Evolutionary conservation across 805 yeast species (phyloP).

Genomic region (Wickerhamiella parazyma): DNA sequence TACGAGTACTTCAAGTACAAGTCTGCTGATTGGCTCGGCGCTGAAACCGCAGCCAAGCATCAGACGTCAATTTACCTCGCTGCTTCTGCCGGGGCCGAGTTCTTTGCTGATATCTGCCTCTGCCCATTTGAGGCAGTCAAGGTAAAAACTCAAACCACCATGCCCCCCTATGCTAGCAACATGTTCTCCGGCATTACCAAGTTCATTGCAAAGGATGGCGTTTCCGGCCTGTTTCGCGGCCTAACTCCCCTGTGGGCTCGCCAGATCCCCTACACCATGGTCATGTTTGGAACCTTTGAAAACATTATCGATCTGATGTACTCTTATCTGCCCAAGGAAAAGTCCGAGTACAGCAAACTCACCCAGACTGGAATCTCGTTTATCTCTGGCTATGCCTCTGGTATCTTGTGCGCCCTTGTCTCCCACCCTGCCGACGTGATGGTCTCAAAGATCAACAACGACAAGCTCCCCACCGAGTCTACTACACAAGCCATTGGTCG

Average conservation of each 20-base stretch:
- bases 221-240: conserved; percentile 73
- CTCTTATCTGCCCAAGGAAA: conserved; percentile 54
- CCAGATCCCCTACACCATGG: conserved; percentile 98
- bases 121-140: conserved; percentile 95
- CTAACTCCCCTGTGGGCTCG: conserved; percentile 87
- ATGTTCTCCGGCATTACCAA: conserved; percentile 55
- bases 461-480: conserved; percentile 49
- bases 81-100: conserved; percentile 90
- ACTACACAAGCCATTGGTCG: conserved; percentile 53
- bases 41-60: conserved; percentile 43
- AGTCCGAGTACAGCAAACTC: conserved; percentile 50
- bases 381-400: conserved; percentile 92
- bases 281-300: conserved; percentile 89
- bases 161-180: conserved; percentile 66
- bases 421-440: conserved; percentile 99
- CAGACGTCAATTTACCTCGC: conserved; percentile 63
- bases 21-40: conserved; percentile 56
- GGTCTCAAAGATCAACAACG: conserved; percentile 85
- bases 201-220: conserved; percentile 54
- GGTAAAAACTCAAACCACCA: conserved; percentile 83
- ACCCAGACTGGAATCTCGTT: conserved; percentile 93
- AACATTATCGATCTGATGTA: conserved; percentile 76
- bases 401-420: conserved; percentile 88
- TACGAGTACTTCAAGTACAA: conserved; percentile 81
- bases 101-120: conserved; percentile 74